Evolutionary conservation across 2,329 filamentous ascomycete species (phyloP).

Genomic region (Alternaria gaisen): DNA sequence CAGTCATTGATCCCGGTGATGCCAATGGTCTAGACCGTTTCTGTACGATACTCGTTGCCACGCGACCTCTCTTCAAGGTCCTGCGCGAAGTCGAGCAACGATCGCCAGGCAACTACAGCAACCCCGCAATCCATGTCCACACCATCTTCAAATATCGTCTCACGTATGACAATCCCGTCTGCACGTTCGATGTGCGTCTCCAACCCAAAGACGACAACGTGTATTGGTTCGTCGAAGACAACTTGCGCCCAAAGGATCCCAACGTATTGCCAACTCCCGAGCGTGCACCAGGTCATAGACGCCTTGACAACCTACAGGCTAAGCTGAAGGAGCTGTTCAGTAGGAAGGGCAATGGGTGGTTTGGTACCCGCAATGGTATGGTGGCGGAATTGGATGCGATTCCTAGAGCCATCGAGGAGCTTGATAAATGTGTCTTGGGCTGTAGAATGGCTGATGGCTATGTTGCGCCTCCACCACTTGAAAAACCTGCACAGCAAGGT

Average conservation of each 20-base stretch:
- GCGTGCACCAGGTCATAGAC: constrained; percentile 37
- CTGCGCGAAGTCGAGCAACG: constrained; percentile 68
- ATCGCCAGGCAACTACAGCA: constrained; percentile 44
- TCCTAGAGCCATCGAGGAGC: constrained; percentile 44
- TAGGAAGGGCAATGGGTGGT: constrained; percentile 46
- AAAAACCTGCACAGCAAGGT: constrained; percentile 9
- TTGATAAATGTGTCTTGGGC: constrained; percentile 51
- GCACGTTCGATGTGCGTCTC: constrained; percentile 50
- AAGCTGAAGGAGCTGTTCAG: constrained; percentile 48
- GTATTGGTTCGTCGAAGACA: constrained; percentile 52
- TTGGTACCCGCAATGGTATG: constrained; percentile 50
- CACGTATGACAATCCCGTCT: constrained; percentile 52
- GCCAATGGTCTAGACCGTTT: constrained; percentile 60
- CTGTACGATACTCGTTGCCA: constrained; percentile 66
- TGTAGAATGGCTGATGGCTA: constrained; percentile 44
- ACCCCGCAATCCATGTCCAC: constrained; percentile 48
- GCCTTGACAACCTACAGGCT: constrained; percentile 39
- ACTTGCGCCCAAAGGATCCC: constrained; percentile 27
- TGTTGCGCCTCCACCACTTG: constrained; percentile 29
- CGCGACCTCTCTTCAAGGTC: constrained; percentile 71
- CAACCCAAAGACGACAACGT: constrained; percentile 43
- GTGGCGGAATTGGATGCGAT: constrained; percentile 50
- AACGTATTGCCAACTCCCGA: constrained; percentile 39
- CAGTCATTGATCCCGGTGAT: constrained; percentile 62
- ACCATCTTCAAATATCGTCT: constrained; percentile 50